phyloP scores from a whole-genome alignment of 305 asterid species.

The Rubia peregrina region DNA sequence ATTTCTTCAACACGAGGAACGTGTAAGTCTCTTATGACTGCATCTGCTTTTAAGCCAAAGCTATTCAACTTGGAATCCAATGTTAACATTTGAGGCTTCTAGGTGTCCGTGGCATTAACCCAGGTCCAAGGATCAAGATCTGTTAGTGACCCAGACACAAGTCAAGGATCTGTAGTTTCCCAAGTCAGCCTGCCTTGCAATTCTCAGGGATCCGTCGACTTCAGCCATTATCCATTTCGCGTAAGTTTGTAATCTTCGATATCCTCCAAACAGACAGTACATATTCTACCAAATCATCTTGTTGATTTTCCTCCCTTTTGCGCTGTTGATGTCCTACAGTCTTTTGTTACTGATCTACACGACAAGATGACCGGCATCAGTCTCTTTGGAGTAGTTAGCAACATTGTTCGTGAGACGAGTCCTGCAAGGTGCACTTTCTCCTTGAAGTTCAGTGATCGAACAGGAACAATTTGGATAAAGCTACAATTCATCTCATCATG shows the following conservation, averaged over 20 bases:
- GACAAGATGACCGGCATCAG: conserved; percentile 93
- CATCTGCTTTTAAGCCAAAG: conserved; percentile 11
- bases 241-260: conserved; percentile 37
- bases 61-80: conserved; percentile 10
- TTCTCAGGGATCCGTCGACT: conserved; percentile 88
- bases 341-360: conserved; percentile 65
- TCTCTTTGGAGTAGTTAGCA: conserved; percentile 63
- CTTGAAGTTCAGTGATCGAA: conserved; percentile 61
- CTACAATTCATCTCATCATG: conserved; percentile 65
- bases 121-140: conserved; percentile 70
- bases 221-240: conserved; percentile 74
- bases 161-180: conserved; percentile 64
- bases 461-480: conserved; percentile 76
- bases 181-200: conserved; percentile 88
- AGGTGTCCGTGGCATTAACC: conserved; percentile 66
- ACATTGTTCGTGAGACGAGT: conserved; percentile 31
- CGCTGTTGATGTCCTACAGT: conserved; percentile 43
- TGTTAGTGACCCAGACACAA: conserved; percentile 38
- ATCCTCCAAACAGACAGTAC: not conserved
- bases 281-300: not conserved
- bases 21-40: conserved; percentile 35
- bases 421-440: conserved; percentile 32
- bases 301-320: conserved; percentile 18
- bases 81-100: conserved; percentile 21
- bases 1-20: conserved; percentile 59